phyloP scores from a whole-genome alignment of 345 rosid genomes.

The Nephelium lappaceum region DNA sequence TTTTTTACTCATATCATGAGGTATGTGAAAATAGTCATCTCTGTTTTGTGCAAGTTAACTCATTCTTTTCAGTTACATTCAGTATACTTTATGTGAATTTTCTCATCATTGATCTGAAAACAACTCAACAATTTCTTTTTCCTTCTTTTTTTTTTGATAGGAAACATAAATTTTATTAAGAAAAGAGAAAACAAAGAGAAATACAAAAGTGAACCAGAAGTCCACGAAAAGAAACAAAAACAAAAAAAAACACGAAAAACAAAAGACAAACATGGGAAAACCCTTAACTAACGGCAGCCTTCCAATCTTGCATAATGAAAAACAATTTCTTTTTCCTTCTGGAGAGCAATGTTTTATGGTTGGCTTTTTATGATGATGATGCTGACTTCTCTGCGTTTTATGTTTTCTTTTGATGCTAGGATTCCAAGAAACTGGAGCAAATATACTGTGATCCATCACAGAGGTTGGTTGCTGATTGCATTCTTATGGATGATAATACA shows the following conservation, averaged over 20 bases:
- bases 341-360: not conserved
- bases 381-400: slow-evolving; percentile 11
- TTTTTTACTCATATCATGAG: slow-evolving; percentile 88
- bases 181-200: too few species aligned
- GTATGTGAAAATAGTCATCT: slow-evolving; percentile 40
- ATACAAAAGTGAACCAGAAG: too few species aligned
- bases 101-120: not conserved
- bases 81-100: not conserved
- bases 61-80: not conserved
- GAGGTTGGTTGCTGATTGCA: slow-evolving; percentile 94
- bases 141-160: too few species aligned
- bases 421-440: slow-evolving; percentile 81
- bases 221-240: too few species aligned
- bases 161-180: too few species aligned
- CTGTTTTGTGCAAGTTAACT: not conserved
- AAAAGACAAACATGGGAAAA: too few species aligned
- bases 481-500: slow-evolving; percentile 76
- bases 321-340: not conserved
- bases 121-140: not conserved
- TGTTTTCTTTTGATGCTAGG: slow-evolving; percentile 45
- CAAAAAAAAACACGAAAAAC: too few species aligned
- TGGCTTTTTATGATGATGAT: slow-evolving; percentile 13
- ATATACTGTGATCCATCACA: slow-evolving; percentile 90
- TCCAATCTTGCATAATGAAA: too few species aligned
- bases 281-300: too few species aligned